Base-by-base conservation (phyloP, 352 stramenopile genomes). In the Phytophthora pini region DNA sequence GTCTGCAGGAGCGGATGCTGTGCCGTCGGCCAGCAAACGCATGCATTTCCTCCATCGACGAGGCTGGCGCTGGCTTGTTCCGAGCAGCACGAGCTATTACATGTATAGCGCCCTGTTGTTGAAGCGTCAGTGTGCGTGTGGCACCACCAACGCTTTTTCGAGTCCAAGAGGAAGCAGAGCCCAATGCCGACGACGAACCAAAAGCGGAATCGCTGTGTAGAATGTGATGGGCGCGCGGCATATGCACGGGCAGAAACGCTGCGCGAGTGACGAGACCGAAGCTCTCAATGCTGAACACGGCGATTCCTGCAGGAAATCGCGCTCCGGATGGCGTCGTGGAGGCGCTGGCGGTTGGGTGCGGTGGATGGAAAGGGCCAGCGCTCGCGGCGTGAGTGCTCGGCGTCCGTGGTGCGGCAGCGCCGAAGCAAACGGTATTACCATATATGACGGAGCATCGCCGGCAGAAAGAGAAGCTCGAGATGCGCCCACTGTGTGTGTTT, bases 1-100 rank as follows among this genome's bases (percentile, higher is more conserved):
- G 59, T 51, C 50, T 56, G 32, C 45, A 57, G 32, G 34, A 57
- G 24, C n/a, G 24, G 53, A 41, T 43, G 38, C 13, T 36, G 50
- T 27, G n/a, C 12, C 12, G 24, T 8, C 41, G 17, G 20, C 17
- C 44, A 15, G 12, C 43, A 24, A 32, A 49, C 22, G 20, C 17
- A 38, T n/a, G 20, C 20, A 38, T 22, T 20, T 31, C 20, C 34
- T 46, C 34, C 34, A 26, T 13, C 34, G 48, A 56, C 22, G 46
- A 47, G 38, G 38, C 34, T 41, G 10, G 34, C 34, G 34, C 50
- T 26, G 50, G 20, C 50, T 56, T 11, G 10, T 26, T 46, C 34
- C 34, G 50, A 31, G 10, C 43, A 11, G 9, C 7, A 13, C 31
- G 29, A 36, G 31, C 17, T 17, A 17, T 17, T 17, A 17, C 17